Percentiles rank a stretch among this genome's conserved stretches.
Evolutionary conservation across 441 rosid genomes (phyloP).

Genomic region (Brassica hybrid): DNA sequence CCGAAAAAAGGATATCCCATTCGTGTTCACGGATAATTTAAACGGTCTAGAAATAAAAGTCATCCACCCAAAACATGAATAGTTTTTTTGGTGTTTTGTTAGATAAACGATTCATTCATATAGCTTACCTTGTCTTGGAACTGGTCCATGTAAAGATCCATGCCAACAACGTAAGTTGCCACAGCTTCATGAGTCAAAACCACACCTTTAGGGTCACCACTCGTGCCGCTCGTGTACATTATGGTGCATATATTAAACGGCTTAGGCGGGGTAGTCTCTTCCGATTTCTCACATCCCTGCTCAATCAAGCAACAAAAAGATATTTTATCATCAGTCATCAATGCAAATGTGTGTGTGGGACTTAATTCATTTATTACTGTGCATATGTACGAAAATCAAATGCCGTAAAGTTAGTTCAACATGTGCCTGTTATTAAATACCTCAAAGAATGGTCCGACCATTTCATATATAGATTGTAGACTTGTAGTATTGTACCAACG

Average conservation of each 20-base stretch:
- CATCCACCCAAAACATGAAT: neutral
- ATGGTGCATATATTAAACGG: slow-evolving; percentile 1
- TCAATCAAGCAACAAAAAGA: neutral
- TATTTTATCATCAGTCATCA: neutral
- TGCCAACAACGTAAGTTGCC: neutral
- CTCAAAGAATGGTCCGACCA: neutral
- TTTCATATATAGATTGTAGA: neutral
- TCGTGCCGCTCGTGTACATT: slow-evolving; percentile 6
- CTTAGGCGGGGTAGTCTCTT: neutral
- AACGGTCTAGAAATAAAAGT: no score
- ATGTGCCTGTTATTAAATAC: neutral
- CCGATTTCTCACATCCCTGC: neutral
- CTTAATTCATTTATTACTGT: neutral
- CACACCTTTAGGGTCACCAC: slow-evolving; percentile 12
- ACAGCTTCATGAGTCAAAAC: slow-evolving; percentile 5
- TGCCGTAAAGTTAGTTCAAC: neutral
- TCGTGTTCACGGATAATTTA: no score
- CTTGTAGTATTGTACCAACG: neutral
- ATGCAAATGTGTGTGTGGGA: neutral
- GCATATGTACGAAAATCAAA: neutral
- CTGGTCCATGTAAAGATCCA: slow-evolving; percentile 6
- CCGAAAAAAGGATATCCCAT: no score
- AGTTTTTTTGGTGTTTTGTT: neutral
- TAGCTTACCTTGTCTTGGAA: neutral
- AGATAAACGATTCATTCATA: neutral